Percentiles rank a stretch among this genome's conserved stretches.
phyloP scores from a whole-genome alignment of 2,329 filamentous ascomycete species.

The Fusarium hostae region DNA sequence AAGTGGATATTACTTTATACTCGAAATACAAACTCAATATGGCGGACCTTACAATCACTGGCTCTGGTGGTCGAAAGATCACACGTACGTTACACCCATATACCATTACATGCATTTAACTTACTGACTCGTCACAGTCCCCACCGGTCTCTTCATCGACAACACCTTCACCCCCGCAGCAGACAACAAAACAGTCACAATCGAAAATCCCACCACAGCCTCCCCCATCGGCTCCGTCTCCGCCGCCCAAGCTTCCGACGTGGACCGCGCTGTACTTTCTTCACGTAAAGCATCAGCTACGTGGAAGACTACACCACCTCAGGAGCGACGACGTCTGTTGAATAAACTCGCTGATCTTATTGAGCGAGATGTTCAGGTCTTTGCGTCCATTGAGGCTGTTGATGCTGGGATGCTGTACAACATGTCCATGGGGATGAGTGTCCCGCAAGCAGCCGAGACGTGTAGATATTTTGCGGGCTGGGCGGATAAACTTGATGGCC shows the following conservation, averaged over 20 bases:
- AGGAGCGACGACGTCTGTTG: constrained; percentile 73
- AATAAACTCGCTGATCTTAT: constrained; percentile 78
- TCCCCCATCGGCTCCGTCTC: not conserved
- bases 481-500: constrained; percentile 86
- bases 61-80: constrained; percentile 8
- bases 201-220: constrained; percentile 13
- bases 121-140: constrained; percentile 1
- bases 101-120: not conserved
- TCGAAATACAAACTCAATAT: not conserved
- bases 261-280: constrained; percentile 78
- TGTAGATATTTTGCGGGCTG: constrained; percentile 78
- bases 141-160: constrained; percentile 28
- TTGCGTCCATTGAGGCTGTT: constrained; percentile 81
- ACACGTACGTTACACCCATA: not conserved
- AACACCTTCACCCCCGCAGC: constrained; percentile 11
- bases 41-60: constrained; percentile 6
- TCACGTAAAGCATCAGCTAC: constrained; percentile 76
- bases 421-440: constrained; percentile 58
- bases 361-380: constrained; percentile 75
- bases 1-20: not conserved
- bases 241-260: constrained; percentile 56
- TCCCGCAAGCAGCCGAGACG: constrained; percentile 37
- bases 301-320: constrained; percentile 52
- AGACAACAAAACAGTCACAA: not conserved
- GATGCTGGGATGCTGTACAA: constrained; percentile 81